These are phyloP conservation scores for Arthrinium phaeospermum DNA, from an alignment of 2,329 filamentous ascomycete genomes.

Conservation along the genomic window DNA sequence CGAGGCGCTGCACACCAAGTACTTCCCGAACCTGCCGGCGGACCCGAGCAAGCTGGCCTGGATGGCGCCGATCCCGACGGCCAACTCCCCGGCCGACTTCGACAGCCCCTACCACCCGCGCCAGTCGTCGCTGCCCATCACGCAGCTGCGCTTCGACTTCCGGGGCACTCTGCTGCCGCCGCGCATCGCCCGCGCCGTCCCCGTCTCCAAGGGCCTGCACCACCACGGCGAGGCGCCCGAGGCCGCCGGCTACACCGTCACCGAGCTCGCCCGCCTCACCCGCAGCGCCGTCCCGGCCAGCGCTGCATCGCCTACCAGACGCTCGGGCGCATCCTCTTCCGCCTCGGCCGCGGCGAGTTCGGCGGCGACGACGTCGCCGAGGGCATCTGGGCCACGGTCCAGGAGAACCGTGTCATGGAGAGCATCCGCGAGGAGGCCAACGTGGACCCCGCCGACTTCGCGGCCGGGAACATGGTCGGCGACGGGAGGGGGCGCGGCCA, in stretches of 20 bases:
- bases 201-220: conserved; percentile 81
- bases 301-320: conserved; percentile 92
- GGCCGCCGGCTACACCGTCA: conserved; percentile 91
- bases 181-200: conserved; percentile 72
- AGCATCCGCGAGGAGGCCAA: conserved; percentile 78
- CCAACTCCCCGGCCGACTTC: conserved; percentile 67
- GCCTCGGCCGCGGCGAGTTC: conserved; percentile 76
- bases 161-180: conserved; percentile 81
- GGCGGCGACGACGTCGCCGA: conserved; percentile 68
- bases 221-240: conserved; percentile 93
- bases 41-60: conserved; percentile 87
- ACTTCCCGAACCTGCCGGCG: conserved; percentile 86
- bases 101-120: conserved; percentile 83
- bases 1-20: conserved; percentile 83
- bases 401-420: conserved; percentile 77
- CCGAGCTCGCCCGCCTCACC: conserved; percentile 80
- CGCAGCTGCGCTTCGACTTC: conserved; percentile 88
- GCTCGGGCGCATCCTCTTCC: conserved; percentile 81
- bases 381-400: conserved; percentile 82
- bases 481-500: conserved; percentile 65
- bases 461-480: not conserved
- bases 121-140: conserved; percentile 72
- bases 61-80: conserved; percentile 77
- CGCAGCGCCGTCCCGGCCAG: conserved; percentile 84
- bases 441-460: conserved; percentile 45